Conservation (phyloP, 2,329 filamentous ascomycete species). For the Penicillium sp. region DNA sequence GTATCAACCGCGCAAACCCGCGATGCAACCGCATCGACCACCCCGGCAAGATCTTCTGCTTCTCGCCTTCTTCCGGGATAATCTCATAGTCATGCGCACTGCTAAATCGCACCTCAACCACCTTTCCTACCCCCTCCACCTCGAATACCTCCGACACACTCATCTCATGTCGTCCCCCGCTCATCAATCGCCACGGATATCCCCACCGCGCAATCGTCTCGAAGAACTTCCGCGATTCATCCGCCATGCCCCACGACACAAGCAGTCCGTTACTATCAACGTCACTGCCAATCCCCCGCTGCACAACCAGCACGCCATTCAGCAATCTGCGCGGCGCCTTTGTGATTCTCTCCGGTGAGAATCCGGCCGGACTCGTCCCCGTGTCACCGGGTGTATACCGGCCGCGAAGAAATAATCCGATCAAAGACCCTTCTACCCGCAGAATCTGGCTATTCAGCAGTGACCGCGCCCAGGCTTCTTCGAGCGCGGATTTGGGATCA, state of each 20-base stretch:
- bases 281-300: slow-evolving; percentile 7
- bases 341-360: slow-evolving; percentile 3
- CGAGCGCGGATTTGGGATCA: slow-evolving; percentile 8
- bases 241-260: slow-evolving; percentile 17
- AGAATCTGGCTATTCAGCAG: slow-evolving; percentile 16
- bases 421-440: slow-evolving; percentile 14
- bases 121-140: slow-evolving; percentile 4
- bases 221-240: slow-evolving; percentile 20
- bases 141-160: slow-evolving; percentile 24
- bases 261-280: slow-evolving; percentile 18
- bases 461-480: slow-evolving; percentile 22
- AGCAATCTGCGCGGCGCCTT: slow-evolving; percentile 14
- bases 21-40: slow-evolving; percentile 23
- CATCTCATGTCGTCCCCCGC: slow-evolving; percentile 24
- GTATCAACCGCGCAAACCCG: slow-evolving; percentile 24
- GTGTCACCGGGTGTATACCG: slow-evolving; percentile 18
- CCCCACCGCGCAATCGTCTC: slow-evolving; percentile 25
- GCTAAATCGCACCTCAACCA: slow-evolving; percentile 27
- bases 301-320: slow-evolving; percentile 17
- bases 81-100: slow-evolving; percentile 27
- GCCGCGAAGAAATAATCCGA: slow-evolving; percentile 11
- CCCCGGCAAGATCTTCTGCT: slow-evolving; percentile 22
- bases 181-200: slow-evolving; percentile 27
- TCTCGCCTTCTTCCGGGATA: slow-evolving; percentile 15
- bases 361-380: slow-evolving; percentile 10